phyloP scores from a whole-genome alignment of 2,329 filamentous ascomycete species.

The Ramularia collo-cygni region DNA sequence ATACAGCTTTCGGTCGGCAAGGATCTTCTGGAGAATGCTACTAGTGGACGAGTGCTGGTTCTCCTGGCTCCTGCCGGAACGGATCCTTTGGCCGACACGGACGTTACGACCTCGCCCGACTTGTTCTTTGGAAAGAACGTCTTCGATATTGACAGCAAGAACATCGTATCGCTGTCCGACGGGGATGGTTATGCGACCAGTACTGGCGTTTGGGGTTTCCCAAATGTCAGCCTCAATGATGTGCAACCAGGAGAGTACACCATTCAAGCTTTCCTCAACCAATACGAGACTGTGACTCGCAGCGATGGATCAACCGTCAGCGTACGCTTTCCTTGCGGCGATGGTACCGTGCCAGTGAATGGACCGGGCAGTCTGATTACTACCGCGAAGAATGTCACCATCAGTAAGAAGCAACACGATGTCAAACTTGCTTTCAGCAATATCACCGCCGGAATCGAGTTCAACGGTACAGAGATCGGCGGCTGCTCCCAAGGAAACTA shows the following conservation, averaged over 20 bases:
- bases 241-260: slow-evolving; percentile 29
- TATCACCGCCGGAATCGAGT: slow-evolving; percentile 24
- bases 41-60: slow-evolving; percentile 29
- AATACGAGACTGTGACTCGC: slow-evolving; percentile 31
- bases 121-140: slow-evolving; percentile 35
- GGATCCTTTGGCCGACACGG: slow-evolving; percentile 32
- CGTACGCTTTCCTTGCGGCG: slow-evolving; percentile 33
- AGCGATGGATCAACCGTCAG: slow-evolving; percentile 33
- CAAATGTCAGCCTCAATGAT: slow-evolving; percentile 28
- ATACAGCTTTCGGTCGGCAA: slow-evolving; percentile 26
- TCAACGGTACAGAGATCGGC: slow-evolving; percentile 32
- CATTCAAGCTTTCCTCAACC: slow-evolving; percentile 32
- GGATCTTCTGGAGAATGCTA: slow-evolving; percentile 24
- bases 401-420: too few relatives aligned
- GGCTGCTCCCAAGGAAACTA: slow-evolving; percentile 36
- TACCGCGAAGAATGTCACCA: slow-evolving; percentile 18
- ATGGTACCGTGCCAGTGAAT: slow-evolving; percentile 27
- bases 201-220: slow-evolving; percentile 30
- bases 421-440: too few relatives aligned
- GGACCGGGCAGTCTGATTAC: slow-evolving; percentile 30
- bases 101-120: slow-evolving; percentile 31
- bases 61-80: slow-evolving; percentile 31
- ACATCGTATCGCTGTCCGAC: slow-evolving; percentile 24
- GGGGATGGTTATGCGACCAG: slow-evolving; percentile 23
- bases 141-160: slow-evolving; percentile 19